phyloP scores from a whole-genome alignment of 1,284 basidiomycete species.

The Fistulinella cinereoalba region DNA sequence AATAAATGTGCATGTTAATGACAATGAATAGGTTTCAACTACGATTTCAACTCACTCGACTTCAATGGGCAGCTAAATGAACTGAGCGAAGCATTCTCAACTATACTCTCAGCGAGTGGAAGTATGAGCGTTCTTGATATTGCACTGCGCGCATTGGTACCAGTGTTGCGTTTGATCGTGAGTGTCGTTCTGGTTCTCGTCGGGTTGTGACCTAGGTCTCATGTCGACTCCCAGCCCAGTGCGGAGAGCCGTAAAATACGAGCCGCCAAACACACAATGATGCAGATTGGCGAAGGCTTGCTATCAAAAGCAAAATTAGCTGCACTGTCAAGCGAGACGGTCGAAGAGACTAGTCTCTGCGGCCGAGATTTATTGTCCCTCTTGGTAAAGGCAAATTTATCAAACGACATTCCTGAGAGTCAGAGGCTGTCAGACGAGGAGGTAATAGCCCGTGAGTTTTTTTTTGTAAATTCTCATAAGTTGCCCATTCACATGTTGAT shows the following conservation, averaged over 20 bases:
- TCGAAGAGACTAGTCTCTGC: constrained; percentile 31
- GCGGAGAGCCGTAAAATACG: not conserved
- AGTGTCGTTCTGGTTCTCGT: constrained; percentile 11
- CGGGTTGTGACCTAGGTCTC: not conserved
- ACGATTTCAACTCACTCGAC: constrained; percentile 56
- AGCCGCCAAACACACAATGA: constrained; percentile 22
- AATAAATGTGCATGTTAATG: not conserved
- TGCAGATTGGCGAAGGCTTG: constrained; percentile 43
- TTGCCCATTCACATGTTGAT: not conserved
- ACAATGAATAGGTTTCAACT: constrained; percentile 54
- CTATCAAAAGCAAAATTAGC: constrained; percentile 44
- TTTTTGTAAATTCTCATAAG: not conserved
- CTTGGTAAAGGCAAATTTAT: constrained; percentile 65
- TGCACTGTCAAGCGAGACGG: constrained; percentile 19
- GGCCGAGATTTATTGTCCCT: constrained; percentile 52
- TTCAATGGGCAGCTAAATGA: constrained; percentile 40
- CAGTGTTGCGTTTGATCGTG: constrained; percentile 43
- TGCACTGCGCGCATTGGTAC: constrained; percentile 40
- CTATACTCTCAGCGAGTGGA: constrained; percentile 36
- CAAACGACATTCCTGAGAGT: constrained; percentile 48
- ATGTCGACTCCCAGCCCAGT: too few species aligned
- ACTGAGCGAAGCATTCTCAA: constrained; percentile 46
- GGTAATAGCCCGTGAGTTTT: constrained; percentile 63
- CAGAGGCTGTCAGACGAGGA: constrained; percentile 72
- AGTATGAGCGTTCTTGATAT: not conserved